Percentiles rank a stretch among this genome's conserved stretches.
Evolutionary conservation across 148 eudicot genomes (phyloP).

Genomic region (Limonium bicolor): DNA sequence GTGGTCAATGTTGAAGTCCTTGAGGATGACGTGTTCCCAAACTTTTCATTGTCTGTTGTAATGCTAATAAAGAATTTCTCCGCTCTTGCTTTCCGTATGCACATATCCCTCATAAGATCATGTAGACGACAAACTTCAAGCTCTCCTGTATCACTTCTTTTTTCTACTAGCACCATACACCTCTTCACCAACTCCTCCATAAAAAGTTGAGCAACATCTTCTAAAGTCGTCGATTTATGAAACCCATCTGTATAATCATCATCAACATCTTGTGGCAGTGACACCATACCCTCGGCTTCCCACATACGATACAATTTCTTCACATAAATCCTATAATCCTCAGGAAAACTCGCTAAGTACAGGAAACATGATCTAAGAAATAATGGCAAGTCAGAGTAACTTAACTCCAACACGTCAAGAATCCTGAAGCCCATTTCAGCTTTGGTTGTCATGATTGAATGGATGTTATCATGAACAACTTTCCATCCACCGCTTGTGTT

Average conservation of each 20-base stretch:
- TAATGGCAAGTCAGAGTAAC: conserved; percentile 28
- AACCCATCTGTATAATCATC: too few species aligned
- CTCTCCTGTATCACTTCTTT: conserved; percentile 19
- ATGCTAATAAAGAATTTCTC: conserved; percentile 20
- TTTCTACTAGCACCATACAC: conserved; percentile 24
- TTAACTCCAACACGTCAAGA: conserved; percentile 21
- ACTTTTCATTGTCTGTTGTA: too few species aligned
- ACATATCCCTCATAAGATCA: conserved; percentile 25
- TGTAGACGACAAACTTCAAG: conserved; percentile 21
- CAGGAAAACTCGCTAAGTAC: conserved; percentile 24
- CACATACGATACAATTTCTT: conserved; percentile 21
- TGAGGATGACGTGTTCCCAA: too few species aligned
- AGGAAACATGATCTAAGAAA: conserved; percentile 29
- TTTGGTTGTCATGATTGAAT: too few species aligned
- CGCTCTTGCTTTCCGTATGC: conserved; percentile 17
- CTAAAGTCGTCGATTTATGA: conserved; percentile 15
- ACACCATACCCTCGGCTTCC: conserved; percentile 37
- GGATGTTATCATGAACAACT: too few species aligned
- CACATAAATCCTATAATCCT: conserved; percentile 18
- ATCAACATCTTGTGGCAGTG: conserved; percentile 2
- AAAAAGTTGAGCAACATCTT: conserved; percentile 22
- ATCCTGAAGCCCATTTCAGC: too few species aligned
- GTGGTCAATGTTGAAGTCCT: too few species aligned
- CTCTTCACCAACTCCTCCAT: conserved; percentile 21
- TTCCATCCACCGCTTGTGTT: too few species aligned